Evolutionary conservation across 441 rosid species (phyloP).

Genomic region (Capsella rubella): DNA sequence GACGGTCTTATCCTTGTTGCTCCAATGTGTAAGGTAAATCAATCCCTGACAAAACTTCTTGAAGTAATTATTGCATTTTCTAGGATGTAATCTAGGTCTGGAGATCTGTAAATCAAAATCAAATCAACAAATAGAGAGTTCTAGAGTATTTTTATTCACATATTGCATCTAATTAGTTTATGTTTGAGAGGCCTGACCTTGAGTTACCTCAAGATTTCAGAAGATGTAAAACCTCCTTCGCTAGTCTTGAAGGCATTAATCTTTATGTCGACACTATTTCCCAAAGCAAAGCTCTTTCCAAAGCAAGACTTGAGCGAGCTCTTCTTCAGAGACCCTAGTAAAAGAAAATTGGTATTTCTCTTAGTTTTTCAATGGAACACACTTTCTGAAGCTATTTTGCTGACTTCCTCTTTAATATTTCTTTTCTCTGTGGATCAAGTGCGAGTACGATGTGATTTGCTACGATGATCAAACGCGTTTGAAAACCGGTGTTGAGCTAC

Average conservation of each 20-base stretch:
- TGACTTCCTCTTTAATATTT: slow-evolving; percentile 23
- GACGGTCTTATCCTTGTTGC: slow-evolving; percentile 48
- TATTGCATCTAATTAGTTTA: background rate
- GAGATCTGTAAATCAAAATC: background rate
- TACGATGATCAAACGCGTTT: slow-evolving; percentile 65
- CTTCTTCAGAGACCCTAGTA: slow-evolving; percentile 72
- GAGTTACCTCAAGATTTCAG: slow-evolving; percentile 76
- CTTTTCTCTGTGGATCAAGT: slow-evolving; percentile 51
- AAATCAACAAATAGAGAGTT: background rate
- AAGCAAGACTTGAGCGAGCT: slow-evolving; percentile 69
- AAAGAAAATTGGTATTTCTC: slow-evolving; percentile 71
- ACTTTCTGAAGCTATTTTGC: slow-evolving; percentile 9
- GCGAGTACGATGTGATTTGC: slow-evolving; percentile 77
- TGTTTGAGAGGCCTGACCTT: slow-evolving; percentile 43
- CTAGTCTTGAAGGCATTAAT: slow-evolving; percentile 62
- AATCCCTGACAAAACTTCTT: slow-evolving; percentile 30
- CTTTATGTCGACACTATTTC: slow-evolving; percentile 61
- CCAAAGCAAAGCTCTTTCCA: slow-evolving; percentile 90
- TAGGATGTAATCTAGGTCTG: background rate
- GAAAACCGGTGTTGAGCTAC: slow-evolving; percentile 81
- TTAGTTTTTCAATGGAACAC: background rate
- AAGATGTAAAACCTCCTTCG: slow-evolving; percentile 71
- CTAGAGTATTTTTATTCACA: background rate
- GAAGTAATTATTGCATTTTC: slow-evolving; percentile 26
- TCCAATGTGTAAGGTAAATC: slow-evolving; percentile 44